phyloP scores from a whole-genome alignment of 225 moss, liverwort and hornwort genomes.

The Asterella californica region DNA sequence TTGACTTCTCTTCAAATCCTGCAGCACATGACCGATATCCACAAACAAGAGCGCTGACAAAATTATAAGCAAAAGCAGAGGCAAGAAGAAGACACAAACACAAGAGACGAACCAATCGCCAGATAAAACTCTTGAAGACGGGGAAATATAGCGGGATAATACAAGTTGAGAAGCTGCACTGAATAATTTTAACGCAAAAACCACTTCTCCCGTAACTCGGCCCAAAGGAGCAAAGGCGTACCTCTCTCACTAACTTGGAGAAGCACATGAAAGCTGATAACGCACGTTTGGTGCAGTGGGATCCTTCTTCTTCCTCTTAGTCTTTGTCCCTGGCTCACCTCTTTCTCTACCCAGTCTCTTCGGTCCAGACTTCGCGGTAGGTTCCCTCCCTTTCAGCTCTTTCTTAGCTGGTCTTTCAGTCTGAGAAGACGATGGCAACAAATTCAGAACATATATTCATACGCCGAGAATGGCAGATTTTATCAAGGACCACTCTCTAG shows the following conservation, averaged over 20 bases:
- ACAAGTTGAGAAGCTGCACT: not conserved
- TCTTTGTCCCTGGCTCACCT: constrained; percentile 62
- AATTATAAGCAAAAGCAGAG: not conserved
- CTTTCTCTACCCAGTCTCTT: constrained; percentile 78
- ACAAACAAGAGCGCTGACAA: not conserved
- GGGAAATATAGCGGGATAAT: not conserved
- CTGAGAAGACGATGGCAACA: not conserved
- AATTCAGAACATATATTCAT: too few relatives aligned
- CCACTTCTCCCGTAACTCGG: not conserved
- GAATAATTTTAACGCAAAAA: not conserved
- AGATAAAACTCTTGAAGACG: too few relatives aligned
- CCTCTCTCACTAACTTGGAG: constrained; percentile 66
- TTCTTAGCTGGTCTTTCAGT: constrained; percentile 70
- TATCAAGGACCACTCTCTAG: too few relatives aligned
- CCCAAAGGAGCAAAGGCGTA: not conserved
- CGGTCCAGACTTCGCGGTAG: constrained; percentile 45
- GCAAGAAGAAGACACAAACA: not conserved
- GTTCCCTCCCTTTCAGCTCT: constrained; percentile 67
- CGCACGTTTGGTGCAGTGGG: constrained; percentile 73
- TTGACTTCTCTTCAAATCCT: constrained; percentile 66
- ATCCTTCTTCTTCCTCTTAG: constrained; percentile 82
- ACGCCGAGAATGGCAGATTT: too few relatives aligned
- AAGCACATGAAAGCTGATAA: constrained; percentile 78
- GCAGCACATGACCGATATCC: constrained; percentile 6
- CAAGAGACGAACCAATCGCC: too few relatives aligned